These are phyloP conservation scores for Xylaria nigripes DNA, from an alignment of 495 filamentous ascomycete species.

Conservation along the genomic window DNA sequence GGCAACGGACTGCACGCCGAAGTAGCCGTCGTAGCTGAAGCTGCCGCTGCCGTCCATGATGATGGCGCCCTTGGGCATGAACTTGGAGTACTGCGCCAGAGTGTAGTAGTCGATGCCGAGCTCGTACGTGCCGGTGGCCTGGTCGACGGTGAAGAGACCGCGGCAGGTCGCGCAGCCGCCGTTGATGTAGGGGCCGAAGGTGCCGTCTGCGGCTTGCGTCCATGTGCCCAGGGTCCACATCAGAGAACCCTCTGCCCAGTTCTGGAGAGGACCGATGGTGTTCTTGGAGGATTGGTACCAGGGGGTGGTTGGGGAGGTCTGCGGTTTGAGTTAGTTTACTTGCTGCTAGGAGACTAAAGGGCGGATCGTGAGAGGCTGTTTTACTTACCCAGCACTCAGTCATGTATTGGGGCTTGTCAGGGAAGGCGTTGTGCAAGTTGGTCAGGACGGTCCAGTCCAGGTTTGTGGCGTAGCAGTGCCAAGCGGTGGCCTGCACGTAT, in stretches of 20 bases:
- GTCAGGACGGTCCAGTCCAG: conserved; percentile 45
- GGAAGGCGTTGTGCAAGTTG: conserved; percentile 40
- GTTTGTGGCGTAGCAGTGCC: conserved; percentile 48
- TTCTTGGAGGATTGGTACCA: conserved; percentile 47
- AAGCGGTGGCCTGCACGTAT: conserved; percentile 43
- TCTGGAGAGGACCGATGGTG: conserved; percentile 48
- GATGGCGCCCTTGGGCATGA: conserved; percentile 44
- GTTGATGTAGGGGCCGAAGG: conserved; percentile 45
- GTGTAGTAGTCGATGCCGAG: conserved; percentile 47
- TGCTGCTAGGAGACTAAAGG: too few species aligned
- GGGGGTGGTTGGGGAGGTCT: conserved; percentile 31
- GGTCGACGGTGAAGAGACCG: conserved; percentile 42
- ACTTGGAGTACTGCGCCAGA: conserved; percentile 51
- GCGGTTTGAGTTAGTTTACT: neutral
- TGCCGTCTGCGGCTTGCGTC: conserved; percentile 43
- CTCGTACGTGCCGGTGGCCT: conserved; percentile 32
- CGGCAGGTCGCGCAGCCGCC: conserved; percentile 43
- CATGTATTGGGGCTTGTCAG: conserved; percentile 45
- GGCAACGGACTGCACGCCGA: conserved; percentile 41
- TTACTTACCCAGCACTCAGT: conserved; percentile 44
- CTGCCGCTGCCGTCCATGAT: conserved; percentile 40
- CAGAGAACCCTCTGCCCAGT: conserved; percentile 46
- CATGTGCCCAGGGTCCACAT: conserved; percentile 52
- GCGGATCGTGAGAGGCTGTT: neutral
- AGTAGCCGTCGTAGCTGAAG: conserved; percentile 36